A percentile compares a stretch with the other conserved stretches of the same genome.
Conservation (phyloP, 1,284 basidiomycete species). For the Sphagnurus paluster region DNA sequence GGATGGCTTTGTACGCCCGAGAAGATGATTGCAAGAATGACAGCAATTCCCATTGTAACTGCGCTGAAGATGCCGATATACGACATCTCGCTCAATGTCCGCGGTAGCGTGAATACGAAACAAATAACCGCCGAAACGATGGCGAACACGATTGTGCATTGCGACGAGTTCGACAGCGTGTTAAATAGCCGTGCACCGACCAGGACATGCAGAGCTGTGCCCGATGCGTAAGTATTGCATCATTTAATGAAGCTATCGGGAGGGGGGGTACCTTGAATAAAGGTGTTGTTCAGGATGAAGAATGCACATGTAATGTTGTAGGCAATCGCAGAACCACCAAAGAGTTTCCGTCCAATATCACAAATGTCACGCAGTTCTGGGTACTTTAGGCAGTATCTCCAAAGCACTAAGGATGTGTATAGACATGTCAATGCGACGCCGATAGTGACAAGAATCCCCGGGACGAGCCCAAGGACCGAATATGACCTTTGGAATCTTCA, state of each 20-base stretch:
- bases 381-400: slow-evolving; percentile 59
- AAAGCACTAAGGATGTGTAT: slow-evolving; percentile 46
- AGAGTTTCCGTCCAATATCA: slow-evolving; percentile 59
- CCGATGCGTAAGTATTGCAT: background rate
- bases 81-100: slow-evolving; percentile 53
- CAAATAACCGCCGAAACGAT: slow-evolving; percentile 42
- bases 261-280: slow-evolving; percentile 40
- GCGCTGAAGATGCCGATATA: slow-evolving; percentile 45
- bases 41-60: slow-evolving; percentile 56
- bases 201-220: slow-evolving; percentile 41
- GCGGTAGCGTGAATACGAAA: slow-evolving; percentile 52
- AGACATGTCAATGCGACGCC: slow-evolving; percentile 33
- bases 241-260: background rate
- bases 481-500: slow-evolving; percentile 38
- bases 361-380: slow-evolving; percentile 63
- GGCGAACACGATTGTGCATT: slow-evolving; percentile 58
- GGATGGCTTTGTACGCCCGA: slow-evolving; percentile 51
- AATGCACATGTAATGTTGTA: slow-evolving; percentile 49
- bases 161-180: slow-evolving; percentile 54
- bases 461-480: slow-evolving; percentile 56
- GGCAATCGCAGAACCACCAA: slow-evolving; percentile 44
- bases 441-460: slow-evolving; percentile 46
- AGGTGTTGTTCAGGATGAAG: slow-evolving; percentile 51
- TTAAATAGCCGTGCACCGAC: slow-evolving; percentile 52
- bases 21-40: slow-evolving; percentile 54